Evolutionary conservation across 2,329 filamentous ascomycete species (phyloP).

Genomic region (Cadophora malorum): DNA sequence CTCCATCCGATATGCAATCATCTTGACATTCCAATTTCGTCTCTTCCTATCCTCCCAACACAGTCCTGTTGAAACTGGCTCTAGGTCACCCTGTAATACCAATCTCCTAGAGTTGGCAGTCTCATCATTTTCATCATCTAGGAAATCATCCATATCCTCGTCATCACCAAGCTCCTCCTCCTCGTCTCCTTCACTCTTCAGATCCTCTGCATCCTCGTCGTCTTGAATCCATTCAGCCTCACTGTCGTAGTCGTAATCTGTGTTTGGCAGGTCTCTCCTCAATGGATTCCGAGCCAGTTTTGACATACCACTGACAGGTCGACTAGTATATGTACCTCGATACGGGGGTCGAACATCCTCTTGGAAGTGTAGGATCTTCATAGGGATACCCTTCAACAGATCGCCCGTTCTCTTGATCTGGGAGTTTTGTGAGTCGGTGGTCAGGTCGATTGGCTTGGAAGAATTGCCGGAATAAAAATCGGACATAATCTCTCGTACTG

Average conservation of each 20-base stretch:
- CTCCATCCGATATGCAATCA: constrained; percentile 73
- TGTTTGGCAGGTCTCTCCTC: constrained; percentile 59
- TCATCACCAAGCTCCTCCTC: constrained; percentile 69
- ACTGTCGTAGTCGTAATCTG: constrained; percentile 85
- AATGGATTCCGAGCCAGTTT: constrained; percentile 61
- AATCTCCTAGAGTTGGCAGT: constrained; percentile 58
- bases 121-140: constrained; percentile 73
- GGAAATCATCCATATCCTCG: constrained; percentile 72
- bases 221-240: constrained; percentile 81
- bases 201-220: constrained; percentile 64
- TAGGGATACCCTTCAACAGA: constrained; percentile 37
- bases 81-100: constrained; percentile 68
- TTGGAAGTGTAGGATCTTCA: constrained; percentile 54
- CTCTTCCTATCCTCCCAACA: constrained; percentile 75
- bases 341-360: constrained; percentile 75
- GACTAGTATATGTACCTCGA: constrained; percentile 69
- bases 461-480: constrained; percentile 36
- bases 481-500: constrained; percentile 44
- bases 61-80: constrained; percentile 79
- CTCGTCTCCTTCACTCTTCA: constrained; percentile 68
- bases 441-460: constrained; percentile 43
- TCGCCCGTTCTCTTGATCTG: constrained; percentile 39
- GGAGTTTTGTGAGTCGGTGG: constrained; percentile 43
- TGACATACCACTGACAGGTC: constrained; percentile 52
- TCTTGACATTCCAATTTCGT: constrained; percentile 54